Conservation (phyloP, 2,329 filamentous ascomycete species). For the Pyrenochaeta sp. region DNA sequence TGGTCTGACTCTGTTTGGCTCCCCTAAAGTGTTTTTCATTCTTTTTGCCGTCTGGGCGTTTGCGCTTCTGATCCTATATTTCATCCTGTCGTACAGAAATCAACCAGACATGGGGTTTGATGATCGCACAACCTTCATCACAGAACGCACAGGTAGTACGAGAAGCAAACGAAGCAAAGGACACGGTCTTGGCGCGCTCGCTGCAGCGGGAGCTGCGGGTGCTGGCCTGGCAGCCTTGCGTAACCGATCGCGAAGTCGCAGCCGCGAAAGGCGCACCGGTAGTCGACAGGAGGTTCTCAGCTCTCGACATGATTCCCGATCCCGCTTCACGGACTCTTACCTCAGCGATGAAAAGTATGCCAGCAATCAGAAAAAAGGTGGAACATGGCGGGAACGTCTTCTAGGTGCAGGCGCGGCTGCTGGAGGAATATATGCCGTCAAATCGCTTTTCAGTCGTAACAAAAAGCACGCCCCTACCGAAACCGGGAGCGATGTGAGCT, state of each 20-base stretch:
- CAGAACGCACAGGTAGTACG: slow-evolving; percentile 59
- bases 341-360: slow-evolving; percentile 54
- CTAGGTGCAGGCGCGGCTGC: slow-evolving; percentile 53
- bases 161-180: slow-evolving; percentile 41
- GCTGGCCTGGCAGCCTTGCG: slow-evolving; percentile 64
- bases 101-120: slow-evolving; percentile 63
- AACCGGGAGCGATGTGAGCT: slow-evolving; percentile 61
- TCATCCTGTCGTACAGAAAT: slow-evolving; percentile 77
- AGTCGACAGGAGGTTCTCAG: slow-evolving; percentile 41
- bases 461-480: slow-evolving; percentile 53
- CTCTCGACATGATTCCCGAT: slow-evolving; percentile 44
- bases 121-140: slow-evolving; percentile 66
- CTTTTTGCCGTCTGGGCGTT: slow-evolving; percentile 82
- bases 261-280: slow-evolving; percentile 35
- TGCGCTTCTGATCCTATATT: slow-evolving; percentile 76
- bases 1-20: slow-evolving; percentile 90
- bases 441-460: slow-evolving; percentile 67
- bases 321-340: slow-evolving; percentile 43
- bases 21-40: slow-evolving; percentile 83
- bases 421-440: slow-evolving; percentile 51
- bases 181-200: slow-evolving; percentile 55
- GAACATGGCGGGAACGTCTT: slow-evolving; percentile 56
- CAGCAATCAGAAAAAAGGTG: slow-evolving; percentile 32
- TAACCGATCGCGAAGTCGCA: slow-evolving; percentile 51
- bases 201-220: slow-evolving; percentile 63